Percentiles rank a stretch among this genome's conserved stretches.
These are phyloP conservation scores for Phyllostachys edulis DNA, from an alignment of 176 grass and related monocot genomes.

Conservation along the genomic window DNA sequence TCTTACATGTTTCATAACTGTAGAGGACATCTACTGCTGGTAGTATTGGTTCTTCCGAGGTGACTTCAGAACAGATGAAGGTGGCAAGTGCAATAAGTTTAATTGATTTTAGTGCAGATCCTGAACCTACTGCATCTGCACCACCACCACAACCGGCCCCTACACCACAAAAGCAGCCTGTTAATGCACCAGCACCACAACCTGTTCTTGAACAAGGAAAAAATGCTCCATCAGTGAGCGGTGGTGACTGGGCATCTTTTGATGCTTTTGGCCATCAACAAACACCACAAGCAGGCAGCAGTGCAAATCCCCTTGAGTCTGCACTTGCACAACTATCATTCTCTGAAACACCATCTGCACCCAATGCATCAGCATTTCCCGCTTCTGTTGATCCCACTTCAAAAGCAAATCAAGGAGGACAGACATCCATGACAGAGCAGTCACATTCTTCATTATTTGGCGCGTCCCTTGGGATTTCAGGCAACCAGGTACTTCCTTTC, in stretches of 20 bases:
- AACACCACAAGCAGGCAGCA: slow-evolving; percentile 48
- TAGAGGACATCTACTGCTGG: slow-evolving; percentile 67
- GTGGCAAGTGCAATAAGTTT: slow-evolving; percentile 52
- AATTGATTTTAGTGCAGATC: slow-evolving; percentile 78
- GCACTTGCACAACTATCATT: slow-evolving; percentile 74
- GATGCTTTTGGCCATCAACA: slow-evolving; percentile 62
- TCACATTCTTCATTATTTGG: slow-evolving; percentile 55
- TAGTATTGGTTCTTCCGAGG: slow-evolving; percentile 64
- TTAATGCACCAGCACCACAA: slow-evolving; percentile 30
- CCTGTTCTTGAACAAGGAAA: slow-evolving; percentile 46
- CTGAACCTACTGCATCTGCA: slow-evolving; percentile 46
- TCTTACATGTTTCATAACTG: slow-evolving; percentile 38
- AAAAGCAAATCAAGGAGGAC: slow-evolving; percentile 42
- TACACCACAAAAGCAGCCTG: slow-evolving; percentile 36
- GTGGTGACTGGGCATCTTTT: slow-evolving; percentile 87
- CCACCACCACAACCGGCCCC: slow-evolving; percentile 23
- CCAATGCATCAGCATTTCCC: slow-evolving; percentile 46
- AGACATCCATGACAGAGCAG: slow-evolving; percentile 32
- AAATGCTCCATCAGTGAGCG: slow-evolving; percentile 37
- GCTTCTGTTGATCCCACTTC: slow-evolving; percentile 37
- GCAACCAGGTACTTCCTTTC: slow-evolving; percentile 55
- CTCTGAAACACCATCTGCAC: slow-evolving; percentile 52
- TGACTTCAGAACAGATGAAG: slow-evolving; percentile 44
- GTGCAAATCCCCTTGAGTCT: slow-evolving; percentile 58
- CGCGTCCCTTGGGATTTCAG: slow-evolving; percentile 47